A percentile compares a stretch with the other conserved stretches of the same genome.
phyloP scores from a whole-genome alignment of 1,284 basidiomycete genomes.

The Leccinum subfulvum region DNA sequence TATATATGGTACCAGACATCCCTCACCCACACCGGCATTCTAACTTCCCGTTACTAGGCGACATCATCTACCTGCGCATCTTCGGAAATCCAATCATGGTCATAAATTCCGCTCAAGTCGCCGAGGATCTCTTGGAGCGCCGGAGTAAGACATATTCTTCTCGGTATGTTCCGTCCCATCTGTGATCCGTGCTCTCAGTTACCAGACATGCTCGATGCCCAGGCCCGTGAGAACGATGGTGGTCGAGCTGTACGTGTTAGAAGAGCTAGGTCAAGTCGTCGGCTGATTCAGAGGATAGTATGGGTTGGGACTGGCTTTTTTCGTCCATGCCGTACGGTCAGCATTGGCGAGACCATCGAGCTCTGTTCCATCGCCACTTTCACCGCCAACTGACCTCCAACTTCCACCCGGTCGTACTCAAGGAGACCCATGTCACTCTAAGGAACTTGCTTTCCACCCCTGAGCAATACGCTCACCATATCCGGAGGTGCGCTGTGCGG shows the following conservation, averaged over 20 bases:
- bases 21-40: not conserved
- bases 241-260: slow-evolving; percentile 39
- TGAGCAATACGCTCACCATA: slow-evolving; percentile 35
- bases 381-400: slow-evolving; percentile 30
- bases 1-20: slow-evolving; percentile 38
- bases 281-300: slow-evolving; percentile 31
- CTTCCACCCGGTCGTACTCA: slow-evolving; percentile 38
- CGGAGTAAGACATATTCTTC: slow-evolving; percentile 47
- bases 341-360: slow-evolving; percentile 44
- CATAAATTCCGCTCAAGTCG: slow-evolving; percentile 43
- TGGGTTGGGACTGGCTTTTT: slow-evolving; percentile 51
- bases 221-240: slow-evolving; percentile 43
- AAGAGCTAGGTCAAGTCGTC: not conserved
- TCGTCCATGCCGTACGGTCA: slow-evolving; percentile 43
- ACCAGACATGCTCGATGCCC: not conserved
- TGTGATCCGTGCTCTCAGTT: not conserved
- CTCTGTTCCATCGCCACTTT: slow-evolving; percentile 47
- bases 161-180: slow-evolving; percentile 23
- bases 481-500: slow-evolving; percentile 33
- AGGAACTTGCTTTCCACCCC: slow-evolving; percentile 38
- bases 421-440: slow-evolving; percentile 39
- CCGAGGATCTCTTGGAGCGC: slow-evolving; percentile 46
- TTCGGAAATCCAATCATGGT: slow-evolving; percentile 48
- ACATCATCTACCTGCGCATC: slow-evolving; percentile 46
- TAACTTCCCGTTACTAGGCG: slow-evolving; percentile 34